Percentiles rank a stretch among this genome's conserved stretches.
phyloP scores from a whole-genome alignment of 192 early-diverging fungal genomes.

The Podila epicladia region DNA sequence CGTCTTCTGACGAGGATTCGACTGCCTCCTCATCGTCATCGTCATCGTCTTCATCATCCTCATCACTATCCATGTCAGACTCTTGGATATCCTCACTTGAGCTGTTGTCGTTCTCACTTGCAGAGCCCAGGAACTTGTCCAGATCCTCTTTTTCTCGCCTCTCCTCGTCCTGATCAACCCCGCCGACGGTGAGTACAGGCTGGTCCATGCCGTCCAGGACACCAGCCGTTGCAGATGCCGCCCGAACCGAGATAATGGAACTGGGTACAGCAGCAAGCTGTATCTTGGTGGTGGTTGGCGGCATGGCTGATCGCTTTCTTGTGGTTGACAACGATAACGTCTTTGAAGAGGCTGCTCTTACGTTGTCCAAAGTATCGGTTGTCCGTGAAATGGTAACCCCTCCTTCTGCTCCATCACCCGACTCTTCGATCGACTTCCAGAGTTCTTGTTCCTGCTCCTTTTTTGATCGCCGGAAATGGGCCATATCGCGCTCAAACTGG shows the following conservation, averaged over 20 bases:
- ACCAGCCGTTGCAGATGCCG: neutral
- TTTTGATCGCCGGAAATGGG: constrained; percentile 22
- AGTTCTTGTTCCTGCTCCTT: constrained; percentile 26
- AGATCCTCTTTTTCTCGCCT: constrained; percentile 32
- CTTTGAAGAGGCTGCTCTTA: no score
- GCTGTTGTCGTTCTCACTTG: constrained; percentile 3
- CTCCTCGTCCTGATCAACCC: constrained; percentile 11
- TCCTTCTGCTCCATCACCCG: neutral
- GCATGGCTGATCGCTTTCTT: neutral
- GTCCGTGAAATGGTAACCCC: neutral
- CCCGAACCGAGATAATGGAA: neutral
- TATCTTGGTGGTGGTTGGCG: neutral
- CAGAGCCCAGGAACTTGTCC: constrained; percentile 26
- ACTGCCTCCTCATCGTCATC: constrained; percentile 6
- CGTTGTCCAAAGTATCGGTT: neutral
- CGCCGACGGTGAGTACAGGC: neutral
- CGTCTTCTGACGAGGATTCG: constrained; percentile 1
- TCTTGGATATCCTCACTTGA: no score
- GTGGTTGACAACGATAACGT: no score
- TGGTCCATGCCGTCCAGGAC: neutral
- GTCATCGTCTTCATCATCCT: constrained; percentile 8
- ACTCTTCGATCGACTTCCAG: constrained; percentile 2
- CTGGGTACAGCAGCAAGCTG: neutral
- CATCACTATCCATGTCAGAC: constrained; percentile 13
- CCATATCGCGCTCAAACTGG: constrained; percentile 48